Base-by-base conservation (phyloP, 2,329 filamentous ascomycete species). In the Penicillium paneum region DNA sequence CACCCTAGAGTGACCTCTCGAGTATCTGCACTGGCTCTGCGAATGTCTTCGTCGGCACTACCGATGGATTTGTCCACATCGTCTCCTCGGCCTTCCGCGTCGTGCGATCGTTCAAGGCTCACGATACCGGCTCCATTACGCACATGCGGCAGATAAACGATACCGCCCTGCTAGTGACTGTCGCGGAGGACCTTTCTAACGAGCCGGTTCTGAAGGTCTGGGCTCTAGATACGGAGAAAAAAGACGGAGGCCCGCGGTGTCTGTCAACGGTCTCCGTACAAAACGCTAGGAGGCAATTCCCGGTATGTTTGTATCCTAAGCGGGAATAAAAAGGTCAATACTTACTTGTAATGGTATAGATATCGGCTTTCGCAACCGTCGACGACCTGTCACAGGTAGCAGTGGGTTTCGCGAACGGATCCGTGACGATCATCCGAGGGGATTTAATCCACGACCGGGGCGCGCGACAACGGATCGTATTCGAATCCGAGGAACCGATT, bases 141-240 rank as follows among this genome's bases (percentile, higher is more conserved):
- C 89, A 96, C 72, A 92, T 97, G 84, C 90, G 87, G 74, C 93
- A 97, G 75, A 83, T 97, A 29, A 89, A 92, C 60, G 89, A 90
- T 34, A 96, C 92, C 1, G 87, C 90, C 50, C 76, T 96, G 58
- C 80, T 99, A 28, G 86, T 97, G 34, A 97, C 94, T 0, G 65
- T 79, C 41, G 71, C 88, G 75, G 94, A 99, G 74, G 92, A 97
- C 67, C 78, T 97, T 49, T 89, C 89, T 36, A 88, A 83, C 65
- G 91, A 97, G 65, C 93, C 94, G 0, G 82, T 93, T 19, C 76
- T 99, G 56, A 97, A 96, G 72, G 93, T 97, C n/a, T 99, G 94
- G 94, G 93, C 91, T 21, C 79, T 99, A 64, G 92, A 97, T 71
- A 95, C 88, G 4, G 91, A 96, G 63, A 97, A 94, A 81, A 97